Percentiles rank a stretch among this genome's conserved stretches.
Conservation (phyloP, 176 grass and related monocot species). For the Leersia perrieri region DNA sequence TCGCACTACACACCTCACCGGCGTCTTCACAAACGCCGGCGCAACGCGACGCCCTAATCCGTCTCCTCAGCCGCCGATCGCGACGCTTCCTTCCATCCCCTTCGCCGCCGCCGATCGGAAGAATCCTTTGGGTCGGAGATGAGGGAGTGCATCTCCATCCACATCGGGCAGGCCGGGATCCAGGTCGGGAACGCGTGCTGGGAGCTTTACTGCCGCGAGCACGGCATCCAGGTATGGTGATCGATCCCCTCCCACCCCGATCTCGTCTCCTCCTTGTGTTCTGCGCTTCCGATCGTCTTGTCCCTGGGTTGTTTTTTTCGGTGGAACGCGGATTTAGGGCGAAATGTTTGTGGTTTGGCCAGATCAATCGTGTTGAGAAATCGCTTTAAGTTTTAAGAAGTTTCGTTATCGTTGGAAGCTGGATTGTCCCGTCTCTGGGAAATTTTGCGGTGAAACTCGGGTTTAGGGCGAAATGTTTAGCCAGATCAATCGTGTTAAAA, state of each 20-base stretch:
- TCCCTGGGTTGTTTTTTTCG: no score
- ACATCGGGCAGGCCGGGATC: conserved; percentile 82
- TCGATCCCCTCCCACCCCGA: conserved; percentile 19
- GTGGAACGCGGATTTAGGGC: neutral
- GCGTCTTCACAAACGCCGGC: conserved; percentile 72
- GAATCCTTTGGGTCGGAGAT: conserved; percentile 29
- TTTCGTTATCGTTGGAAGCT: no score
- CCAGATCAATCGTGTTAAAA: neutral
- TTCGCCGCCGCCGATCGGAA: no score
- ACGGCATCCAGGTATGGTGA: conserved; percentile 61
- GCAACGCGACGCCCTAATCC: no score
- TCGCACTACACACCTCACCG: conserved; percentile 8
- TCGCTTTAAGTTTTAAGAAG: no score
- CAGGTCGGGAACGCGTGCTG: conserved; percentile 92
- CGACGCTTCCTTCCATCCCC: no score
- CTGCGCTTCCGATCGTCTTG: no score
- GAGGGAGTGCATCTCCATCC: conserved; percentile 92
- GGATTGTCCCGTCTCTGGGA: no score
- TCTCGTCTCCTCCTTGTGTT: neutral
- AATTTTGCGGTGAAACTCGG: neutral
- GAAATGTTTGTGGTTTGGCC: neutral
- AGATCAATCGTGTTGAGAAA: neutral
- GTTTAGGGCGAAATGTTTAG: neutral
- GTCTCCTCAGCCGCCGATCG: no score
- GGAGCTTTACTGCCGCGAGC: conserved; percentile 93